Evolutionary conservation across 129 eudicot species (phyloP), one percentile per base, ranked within the genome.

Genomic region (Kitagawia praeruptora): DNA sequence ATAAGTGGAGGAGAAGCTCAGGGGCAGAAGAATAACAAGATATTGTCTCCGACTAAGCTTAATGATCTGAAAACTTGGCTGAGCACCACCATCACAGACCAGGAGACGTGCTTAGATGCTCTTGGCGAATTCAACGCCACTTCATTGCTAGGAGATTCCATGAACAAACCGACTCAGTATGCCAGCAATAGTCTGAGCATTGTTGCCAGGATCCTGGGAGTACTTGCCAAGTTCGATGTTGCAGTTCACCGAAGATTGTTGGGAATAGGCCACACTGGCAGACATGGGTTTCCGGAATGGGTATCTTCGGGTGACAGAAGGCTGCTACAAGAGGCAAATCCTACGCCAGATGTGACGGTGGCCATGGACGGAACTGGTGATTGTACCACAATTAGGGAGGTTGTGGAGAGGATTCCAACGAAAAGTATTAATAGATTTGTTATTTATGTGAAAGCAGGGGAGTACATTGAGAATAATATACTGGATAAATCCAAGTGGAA

Each of bases 101-200:
- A 88, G 5, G 98, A 93, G 4, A 91, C 97, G 1, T 93, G 98
- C 40, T 53, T 93, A 7, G 98, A 93, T 39, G 86, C 93, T 13
- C 81, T 93, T 0, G 78, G 48, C 2, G 95, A 91, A 51, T 70
- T 81, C 25, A 87, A 89, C 48, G 84, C 95, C 4, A 80, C 91
- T 6, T 54, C 37, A 1, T 25, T 85, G 1, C 6, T 80, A 1
- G 54, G 64, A 0, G 86, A 89, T 0, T 51, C 80, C 2, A 79
- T 88, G 91, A 80, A 78, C 42, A 91, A 91, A 11, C 88, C 97
- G 0, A 83, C 90, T 0, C 86, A 93, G 45, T 89, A 85, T 72
- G 87, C 94, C 0, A 93, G 98, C 70, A 93, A 93, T 58, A 93
- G 98, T 75, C 66, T 91, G 76, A 96, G 95, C 11, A 93, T 93